Percentiles rank a stretch among this genome's conserved stretches.
phyloP scores from a whole-genome alignment of 768 basidiomycete species.

The Lactarius pseudohatsudake region DNA sequence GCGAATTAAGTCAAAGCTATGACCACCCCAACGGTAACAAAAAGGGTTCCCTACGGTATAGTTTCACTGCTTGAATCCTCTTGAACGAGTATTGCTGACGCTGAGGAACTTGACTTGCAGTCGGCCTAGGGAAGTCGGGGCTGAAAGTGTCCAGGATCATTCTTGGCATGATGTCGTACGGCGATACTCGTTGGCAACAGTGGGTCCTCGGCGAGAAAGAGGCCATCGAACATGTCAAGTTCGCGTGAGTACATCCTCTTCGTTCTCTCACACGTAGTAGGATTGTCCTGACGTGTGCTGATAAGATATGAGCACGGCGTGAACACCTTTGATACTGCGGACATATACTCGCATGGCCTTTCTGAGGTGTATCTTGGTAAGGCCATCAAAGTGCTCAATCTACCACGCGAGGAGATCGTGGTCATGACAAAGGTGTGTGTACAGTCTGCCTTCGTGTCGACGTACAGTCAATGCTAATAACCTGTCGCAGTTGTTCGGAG shows the following conservation, averaged over 20 bases:
- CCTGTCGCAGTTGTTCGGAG: conserved; percentile 1
- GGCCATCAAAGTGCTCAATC: conserved; percentile 39
- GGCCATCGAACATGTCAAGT: conserved; percentile 29
- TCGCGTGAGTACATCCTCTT: conserved; percentile 31
- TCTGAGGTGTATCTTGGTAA: conserved; percentile 43
- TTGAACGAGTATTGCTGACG: not conserved
- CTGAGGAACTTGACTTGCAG: conserved; percentile 10
- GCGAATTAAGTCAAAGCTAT: not conserved
- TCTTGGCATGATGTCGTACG: conserved; percentile 65
- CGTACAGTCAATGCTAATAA: not conserved
- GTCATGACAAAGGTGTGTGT: conserved; percentile 43
- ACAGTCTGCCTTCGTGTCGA: not conserved
- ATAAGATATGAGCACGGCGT: conserved; percentile 58
- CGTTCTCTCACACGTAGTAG: conserved; percentile 16
- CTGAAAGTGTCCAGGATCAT: conserved; percentile 66
- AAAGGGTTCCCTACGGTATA: conserved; percentile 20
- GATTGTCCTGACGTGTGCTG: conserved; percentile 16
- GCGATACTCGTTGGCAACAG: conserved; percentile 34
- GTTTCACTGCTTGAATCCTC: not conserved
- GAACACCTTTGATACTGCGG: conserved; percentile 60
- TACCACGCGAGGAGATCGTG: conserved; percentile 44
- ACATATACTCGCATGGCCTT: conserved; percentile 38
- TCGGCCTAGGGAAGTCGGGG: conserved; percentile 48
- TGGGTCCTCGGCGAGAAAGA: conserved; percentile 39
- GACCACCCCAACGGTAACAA: conserved; percentile 9